Base-by-base conservation (phyloP, 208 protist genomes). In the Herpetomonas samuelpessoai region DNA sequence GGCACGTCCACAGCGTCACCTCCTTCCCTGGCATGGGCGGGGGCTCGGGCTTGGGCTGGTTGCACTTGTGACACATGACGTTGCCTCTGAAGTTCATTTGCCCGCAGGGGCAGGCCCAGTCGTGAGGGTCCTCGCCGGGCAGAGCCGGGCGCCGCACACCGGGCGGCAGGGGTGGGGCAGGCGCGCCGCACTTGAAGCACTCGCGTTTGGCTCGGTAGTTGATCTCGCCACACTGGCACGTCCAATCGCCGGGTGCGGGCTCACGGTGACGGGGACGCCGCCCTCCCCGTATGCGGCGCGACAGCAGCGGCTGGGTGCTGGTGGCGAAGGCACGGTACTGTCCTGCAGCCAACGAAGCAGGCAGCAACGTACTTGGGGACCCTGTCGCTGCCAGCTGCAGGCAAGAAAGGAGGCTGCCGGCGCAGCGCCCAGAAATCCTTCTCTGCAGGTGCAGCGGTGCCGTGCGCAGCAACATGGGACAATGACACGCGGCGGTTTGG, bases 91-190 rank as follows among this genome's bases (percentile, higher is more conserved):
- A 96, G 61, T 96, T 96, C 86, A 96, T 96, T 50, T 92, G 79
- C 12, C 89, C 89, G 44, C 89, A 96, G n/a, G 89, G 83, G 64
- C 89, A 96, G 18, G 89, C 89, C 86, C 89, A 96, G 65, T 96
- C 89, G 60, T 91, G 68, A 12, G 89, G 86, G 64, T 96, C 89
- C 66, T 96, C 89, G 48, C 89, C 89, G 0, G 89, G 89, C n/a
- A 96, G 72, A 6, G 61, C 71, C 0, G 89, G 89, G 9, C 83
- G 89, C 6, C 86, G 83, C 24, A 86, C 81, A 19, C 89, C 89
- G 16, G 86, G 89, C 0, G 89, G 89, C n/a, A 96, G 80, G 12
- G 89, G 89, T 10, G 89, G 89, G 9, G 89, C 86, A 0, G 89
- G 89, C 1, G 89, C 79, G 22, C 86, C 86, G 63, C 89, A 96